These are phyloP conservation scores for Tetracladium marchalianum DNA, from an alignment of 495 filamentous ascomycete species.

Conservation along the genomic window DNA sequence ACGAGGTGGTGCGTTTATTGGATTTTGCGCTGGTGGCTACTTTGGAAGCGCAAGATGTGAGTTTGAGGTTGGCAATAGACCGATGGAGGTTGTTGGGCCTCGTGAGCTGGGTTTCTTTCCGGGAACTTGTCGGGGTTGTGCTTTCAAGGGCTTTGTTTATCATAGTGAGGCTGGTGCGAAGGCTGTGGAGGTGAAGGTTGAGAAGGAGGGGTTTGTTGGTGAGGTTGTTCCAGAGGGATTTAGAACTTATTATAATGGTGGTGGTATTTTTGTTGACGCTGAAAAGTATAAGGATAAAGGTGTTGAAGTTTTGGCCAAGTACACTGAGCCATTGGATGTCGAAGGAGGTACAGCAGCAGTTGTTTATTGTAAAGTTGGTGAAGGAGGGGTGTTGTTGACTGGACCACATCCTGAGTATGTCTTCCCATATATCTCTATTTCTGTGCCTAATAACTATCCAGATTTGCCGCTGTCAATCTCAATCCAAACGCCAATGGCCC, in stretches of 20 bases:
- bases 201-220: conserved; percentile 46
- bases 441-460: conserved; percentile 23
- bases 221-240: conserved; percentile 43
- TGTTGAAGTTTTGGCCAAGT: conserved; percentile 77
- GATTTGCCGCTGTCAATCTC: conserved; percentile 77
- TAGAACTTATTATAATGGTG: conserved; percentile 85
- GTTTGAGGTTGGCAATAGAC: conserved; percentile 77
- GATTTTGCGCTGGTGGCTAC: conserved; percentile 92
- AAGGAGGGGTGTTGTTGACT: conserved; percentile 72
- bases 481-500: conserved; percentile 48
- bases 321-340: conserved; percentile 65
- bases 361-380: conserved; percentile 79
- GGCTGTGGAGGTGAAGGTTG: conserved; percentile 58
- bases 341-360: conserved; percentile 71
- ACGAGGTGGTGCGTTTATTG: conserved; percentile 76
- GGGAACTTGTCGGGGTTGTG: conserved; percentile 73
- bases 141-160: conserved; percentile 88
- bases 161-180: conserved; percentile 77
- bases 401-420: conserved; percentile 92
- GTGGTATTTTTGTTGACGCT: conserved; percentile 87
- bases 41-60: conserved; percentile 76
- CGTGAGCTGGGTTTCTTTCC: conserved; percentile 86
- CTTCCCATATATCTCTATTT: background rate
- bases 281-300: conserved; percentile 46
- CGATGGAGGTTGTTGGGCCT: conserved; percentile 75